A percentile compares a stretch with the other conserved stretches of the same genome.
These are phyloP conservation scores for Colletotrichum sp. DNA, from an alignment of 2,329 filamentous ascomycete genomes.

Conservation along the genomic window DNA sequence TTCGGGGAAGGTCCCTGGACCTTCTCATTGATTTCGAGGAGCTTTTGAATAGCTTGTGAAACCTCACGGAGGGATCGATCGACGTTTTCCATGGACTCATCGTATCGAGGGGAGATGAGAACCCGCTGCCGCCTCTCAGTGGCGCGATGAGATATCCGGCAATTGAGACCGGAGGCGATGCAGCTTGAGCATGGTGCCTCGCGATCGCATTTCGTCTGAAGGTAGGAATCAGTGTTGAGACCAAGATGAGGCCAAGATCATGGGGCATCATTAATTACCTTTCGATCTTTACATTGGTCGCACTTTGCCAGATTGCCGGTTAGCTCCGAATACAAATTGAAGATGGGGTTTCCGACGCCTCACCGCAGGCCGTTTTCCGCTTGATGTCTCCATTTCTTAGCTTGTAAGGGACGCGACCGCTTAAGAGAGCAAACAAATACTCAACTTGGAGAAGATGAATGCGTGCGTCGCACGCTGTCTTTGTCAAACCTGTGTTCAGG, in stretches of 20 bases:
- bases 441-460: neutral
- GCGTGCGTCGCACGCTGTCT: neutral
- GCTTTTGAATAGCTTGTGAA: conserved; percentile 26
- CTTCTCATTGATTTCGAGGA: conserved; percentile 20
- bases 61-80: conserved; percentile 29
- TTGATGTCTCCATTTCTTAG: neutral
- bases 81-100: conserved; percentile 33
- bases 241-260: accelerated
- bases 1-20: neutral
- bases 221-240: neutral
- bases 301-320: neutral
- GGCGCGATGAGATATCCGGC: conserved; percentile 25
- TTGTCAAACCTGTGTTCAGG: neutral
- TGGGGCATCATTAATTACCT: conserved; percentile 20
- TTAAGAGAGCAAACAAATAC: neutral
- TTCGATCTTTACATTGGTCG: conserved; percentile 17
- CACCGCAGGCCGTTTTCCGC: neutral
- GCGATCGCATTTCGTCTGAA: conserved; percentile 34
- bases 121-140: conserved; percentile 34
- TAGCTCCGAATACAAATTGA: neutral
- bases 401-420: too few species aligned
- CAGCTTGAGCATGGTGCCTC: conserved; percentile 32
- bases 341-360: neutral
- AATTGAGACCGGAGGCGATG: conserved; percentile 29
- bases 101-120: conserved; percentile 32